Conservation (phyloP, 2,329 filamentous ascomycete genomes). For the Colletotrichum endophyticum region DNA sequence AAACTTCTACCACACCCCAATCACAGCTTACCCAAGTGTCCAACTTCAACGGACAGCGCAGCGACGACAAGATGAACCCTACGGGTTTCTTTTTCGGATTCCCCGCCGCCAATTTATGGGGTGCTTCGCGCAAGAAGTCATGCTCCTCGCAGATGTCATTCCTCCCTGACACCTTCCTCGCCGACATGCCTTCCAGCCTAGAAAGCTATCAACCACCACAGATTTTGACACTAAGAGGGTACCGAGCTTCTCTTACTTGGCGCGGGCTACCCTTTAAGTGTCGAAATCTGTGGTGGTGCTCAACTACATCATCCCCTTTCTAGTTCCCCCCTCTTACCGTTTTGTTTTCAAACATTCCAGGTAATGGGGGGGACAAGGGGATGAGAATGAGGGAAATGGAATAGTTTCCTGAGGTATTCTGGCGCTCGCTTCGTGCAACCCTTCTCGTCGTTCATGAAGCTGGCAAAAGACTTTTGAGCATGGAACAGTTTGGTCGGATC, state of each 20-base stretch:
- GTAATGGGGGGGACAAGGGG: background rate
- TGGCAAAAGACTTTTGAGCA: background rate
- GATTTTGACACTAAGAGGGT: background rate
- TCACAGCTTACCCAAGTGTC: background rate
- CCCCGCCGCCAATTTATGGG: background rate
- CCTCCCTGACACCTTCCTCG: background rate
- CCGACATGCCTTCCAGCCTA: background rate
- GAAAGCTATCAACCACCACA: background rate
- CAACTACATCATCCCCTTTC: background rate
- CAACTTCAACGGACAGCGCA: background rate
- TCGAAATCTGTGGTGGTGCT: background rate
- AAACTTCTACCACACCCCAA: background rate
- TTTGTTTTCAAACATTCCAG: background rate
- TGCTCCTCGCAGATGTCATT: fast-evolving
- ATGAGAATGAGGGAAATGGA: background rate
- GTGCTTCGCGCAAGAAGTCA: background rate
- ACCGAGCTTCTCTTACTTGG: background rate
- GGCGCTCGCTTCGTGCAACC: background rate
- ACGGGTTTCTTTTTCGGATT: background rate
- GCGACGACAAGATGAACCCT: no score
- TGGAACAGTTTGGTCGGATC: background rate
- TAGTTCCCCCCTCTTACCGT: background rate
- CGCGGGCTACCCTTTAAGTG: no score
- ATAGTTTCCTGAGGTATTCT: background rate
- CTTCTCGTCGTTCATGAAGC: background rate